phyloP scores from a whole-genome alignment of 1,284 basidiomycete genomes.

The Irpex sp. region DNA sequence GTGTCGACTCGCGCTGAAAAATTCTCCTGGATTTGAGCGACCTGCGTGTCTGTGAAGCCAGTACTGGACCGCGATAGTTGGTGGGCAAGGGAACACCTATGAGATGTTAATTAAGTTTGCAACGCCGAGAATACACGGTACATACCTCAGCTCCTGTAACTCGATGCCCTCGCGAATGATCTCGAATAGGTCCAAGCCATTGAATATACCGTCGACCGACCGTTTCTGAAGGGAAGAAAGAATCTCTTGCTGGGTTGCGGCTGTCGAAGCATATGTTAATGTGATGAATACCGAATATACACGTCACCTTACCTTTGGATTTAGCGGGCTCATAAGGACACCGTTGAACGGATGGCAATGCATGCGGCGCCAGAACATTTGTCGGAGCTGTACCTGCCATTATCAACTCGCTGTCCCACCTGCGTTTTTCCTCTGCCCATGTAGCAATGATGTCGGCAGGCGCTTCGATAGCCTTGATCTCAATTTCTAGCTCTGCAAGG shows the following conservation, averaged over 20 bases:
- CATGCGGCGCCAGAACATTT: neutral
- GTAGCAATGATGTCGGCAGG: neutral
- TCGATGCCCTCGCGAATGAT: constrained; percentile 8
- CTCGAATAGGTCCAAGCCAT: neutral
- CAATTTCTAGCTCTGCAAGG: neutral
- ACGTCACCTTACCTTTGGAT: neutral
- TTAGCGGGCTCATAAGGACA: neutral
- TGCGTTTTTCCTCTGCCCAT: neutral
- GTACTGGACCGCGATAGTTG: neutral
- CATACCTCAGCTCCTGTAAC: constrained; percentile 9
- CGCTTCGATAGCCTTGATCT: neutral
- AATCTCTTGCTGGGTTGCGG: constrained; percentile 2
- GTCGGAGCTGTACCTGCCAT: neutral
- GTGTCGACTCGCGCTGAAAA: no score
- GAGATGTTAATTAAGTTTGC: neutral
- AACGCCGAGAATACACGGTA: neutral
- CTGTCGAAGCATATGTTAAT: neutral
- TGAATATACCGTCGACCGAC: neutral
- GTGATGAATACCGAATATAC: neutral
- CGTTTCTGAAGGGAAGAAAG: neutral
- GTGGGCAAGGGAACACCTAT: neutral
- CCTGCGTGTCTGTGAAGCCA: neutral
- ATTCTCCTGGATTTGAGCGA: neutral
- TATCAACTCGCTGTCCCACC: neutral
- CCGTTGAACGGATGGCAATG: neutral